Conservation (phyloP, 2,329 filamentous ascomycete species). For the Aspergillus novoparasiticus region DNA sequence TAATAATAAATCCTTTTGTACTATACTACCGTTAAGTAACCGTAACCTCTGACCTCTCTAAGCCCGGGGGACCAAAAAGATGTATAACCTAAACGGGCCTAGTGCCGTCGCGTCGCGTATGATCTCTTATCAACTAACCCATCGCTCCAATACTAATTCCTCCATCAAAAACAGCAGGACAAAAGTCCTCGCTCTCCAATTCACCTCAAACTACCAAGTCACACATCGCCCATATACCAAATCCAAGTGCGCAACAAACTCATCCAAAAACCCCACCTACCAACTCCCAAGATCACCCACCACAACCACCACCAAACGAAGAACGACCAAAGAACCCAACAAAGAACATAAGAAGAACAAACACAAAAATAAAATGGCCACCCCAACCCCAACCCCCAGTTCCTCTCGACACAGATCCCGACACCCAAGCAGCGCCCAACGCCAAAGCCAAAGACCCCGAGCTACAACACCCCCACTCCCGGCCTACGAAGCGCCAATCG, state of each 20-base stretch:
- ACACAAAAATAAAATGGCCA: not conserved
- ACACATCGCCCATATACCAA: not conserved
- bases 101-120: conserved; percentile 35
- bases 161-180: not conserved
- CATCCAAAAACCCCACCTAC: not conserved
- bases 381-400: conserved; percentile 1
- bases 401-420: conserved; percentile 1
- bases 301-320: not conserved
- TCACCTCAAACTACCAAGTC: not conserved
- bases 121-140: conserved; percentile 9
- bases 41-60: not conserved
- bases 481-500: conserved; percentile 56
- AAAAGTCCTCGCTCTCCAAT: not conserved
- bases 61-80: not conserved
- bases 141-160: not conserved
- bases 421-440: not conserved
- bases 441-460: not conserved
- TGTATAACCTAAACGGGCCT: conserved; percentile 33
- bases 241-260: not conserved
- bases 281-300: not conserved
- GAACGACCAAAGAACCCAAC: too few relatives aligned
- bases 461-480: conserved; percentile 38
- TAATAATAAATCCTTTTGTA: conserved; percentile 6
- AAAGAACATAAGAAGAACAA: not conserved
- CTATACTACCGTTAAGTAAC: not conserved